Conservation (phyloP, 805 yeast genomes). For the Starmerella bombi region DNA sequence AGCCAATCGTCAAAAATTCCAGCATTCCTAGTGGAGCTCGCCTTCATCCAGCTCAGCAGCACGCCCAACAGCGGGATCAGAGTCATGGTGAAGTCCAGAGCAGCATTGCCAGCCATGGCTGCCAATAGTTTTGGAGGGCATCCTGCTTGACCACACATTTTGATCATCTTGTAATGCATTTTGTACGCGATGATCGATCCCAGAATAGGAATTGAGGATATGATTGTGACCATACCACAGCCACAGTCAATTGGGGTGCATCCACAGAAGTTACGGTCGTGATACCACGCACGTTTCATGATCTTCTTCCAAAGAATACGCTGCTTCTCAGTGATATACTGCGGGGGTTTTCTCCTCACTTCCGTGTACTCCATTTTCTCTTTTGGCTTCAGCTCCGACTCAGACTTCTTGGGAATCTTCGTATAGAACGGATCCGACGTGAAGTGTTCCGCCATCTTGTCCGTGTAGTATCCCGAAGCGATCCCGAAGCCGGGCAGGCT, state of each 20-base stretch:
- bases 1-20: conserved; percentile 53
- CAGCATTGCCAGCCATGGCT: conserved; percentile 63
- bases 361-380: conserved; percentile 39
- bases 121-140: conserved; percentile 49
- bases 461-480: conserved; percentile 48
- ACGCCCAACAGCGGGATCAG: conserved; percentile 73
- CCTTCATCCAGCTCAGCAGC: conserved; percentile 65
- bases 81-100: conserved; percentile 58
- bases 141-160: conserved; percentile 44
- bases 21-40: conserved; percentile 81
- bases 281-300: conserved; percentile 73
- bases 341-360: conserved; percentile 34
- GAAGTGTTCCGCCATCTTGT: conserved; percentile 50
- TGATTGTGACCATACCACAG: conserved; percentile 63
- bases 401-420: conserved; percentile 33
- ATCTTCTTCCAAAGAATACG: conserved; percentile 56
- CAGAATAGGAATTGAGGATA: conserved; percentile 61
- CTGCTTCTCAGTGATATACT: conserved; percentile 44
- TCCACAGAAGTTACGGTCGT: conserved; percentile 55
- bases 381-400: conserved; percentile 5
- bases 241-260: conserved; percentile 50
- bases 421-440: conserved; percentile 34
- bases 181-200: conserved; percentile 77
- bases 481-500: conserved; percentile 46
- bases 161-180: conserved; percentile 56